Evolutionary conservation across 176 grass and related monocot species (phyloP), one percentile per base, ranked within the genome.

Genomic region (Coix lacrymajobi): DNA sequence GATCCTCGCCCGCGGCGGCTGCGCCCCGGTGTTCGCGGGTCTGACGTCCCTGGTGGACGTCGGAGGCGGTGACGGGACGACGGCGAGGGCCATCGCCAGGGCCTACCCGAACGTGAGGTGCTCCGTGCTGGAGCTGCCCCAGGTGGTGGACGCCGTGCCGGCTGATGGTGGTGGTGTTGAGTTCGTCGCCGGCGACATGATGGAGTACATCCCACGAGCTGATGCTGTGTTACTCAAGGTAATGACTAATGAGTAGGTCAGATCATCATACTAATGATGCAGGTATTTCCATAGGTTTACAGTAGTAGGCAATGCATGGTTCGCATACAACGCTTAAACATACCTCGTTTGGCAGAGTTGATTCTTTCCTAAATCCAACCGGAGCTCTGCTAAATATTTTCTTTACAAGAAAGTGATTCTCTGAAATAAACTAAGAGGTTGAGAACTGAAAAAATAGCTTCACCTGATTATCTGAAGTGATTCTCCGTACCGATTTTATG

Each of bases 161-260:
- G 15, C 43, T 1, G 8, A 29, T 54, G 41, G 6, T 51, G 17
- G 45, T 17, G 29, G 4, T 4, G 72, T 76, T 2, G 61, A 67
- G 44, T 40, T 67, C 20, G 2, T 84, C 38, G 61, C 73, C 33
- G 81, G 71, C 7, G 71, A 84, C 30, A 84, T 84, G 81, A 83
- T 74, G 81, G 61, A 84, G 3, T 84, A 76, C 22, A 75, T 76
- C 10, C 60, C 81, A 31, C 71, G 71, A 0, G 44, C 81, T n/a
- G 71, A 84, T 66, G 60, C 16, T 20, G 33, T 76, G 7, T 3
- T 84, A 2, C 81, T 84, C 17, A 76, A 84, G 81, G 81, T 31
- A n/a, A n/a, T n/a, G n/a, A n/a, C n/a, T n/a, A n/a, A 57, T 57
- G 48, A 51, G 6, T 6, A 41, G n/a, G n/a, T n/a, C n/a, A 19